Conservation (phyloP, 768 basidiomycete species). For the Arthromyces matolae region DNA sequence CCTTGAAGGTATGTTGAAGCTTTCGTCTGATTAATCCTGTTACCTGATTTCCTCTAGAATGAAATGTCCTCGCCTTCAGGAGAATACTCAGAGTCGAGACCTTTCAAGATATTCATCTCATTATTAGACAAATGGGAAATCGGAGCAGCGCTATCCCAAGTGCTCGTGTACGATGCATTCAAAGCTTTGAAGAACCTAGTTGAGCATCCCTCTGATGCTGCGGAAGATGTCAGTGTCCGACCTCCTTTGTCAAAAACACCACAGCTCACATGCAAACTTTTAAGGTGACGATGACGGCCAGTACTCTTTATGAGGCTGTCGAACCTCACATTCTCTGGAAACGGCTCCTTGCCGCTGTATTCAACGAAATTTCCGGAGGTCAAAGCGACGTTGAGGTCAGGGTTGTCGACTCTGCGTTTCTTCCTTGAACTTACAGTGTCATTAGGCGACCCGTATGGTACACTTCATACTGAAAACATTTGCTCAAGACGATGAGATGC, state of each 20-base stretch:
- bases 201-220: constrained; percentile 46
- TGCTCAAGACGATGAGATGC: constrained; percentile 86
- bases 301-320: constrained; percentile 86
- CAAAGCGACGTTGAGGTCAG: constrained; percentile 46
- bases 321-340: constrained; percentile 90
- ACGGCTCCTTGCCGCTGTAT: constrained; percentile 56
- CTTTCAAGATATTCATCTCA: constrained; percentile 95
- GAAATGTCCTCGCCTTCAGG: constrained; percentile 75
- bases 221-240: constrained; percentile 53
- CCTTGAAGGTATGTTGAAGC: constrained; percentile 52
- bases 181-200: constrained; percentile 60
- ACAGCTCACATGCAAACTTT: background rate
- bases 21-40: background rate
- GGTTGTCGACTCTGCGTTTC: background rate
- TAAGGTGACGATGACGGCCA: constrained; percentile 78
- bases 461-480: constrained; percentile 73
- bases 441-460: constrained; percentile 63
- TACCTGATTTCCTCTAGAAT: constrained; percentile 37
- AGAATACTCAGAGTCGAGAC: constrained; percentile 74
- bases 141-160: constrained; percentile 75
- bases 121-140: constrained; percentile 97
- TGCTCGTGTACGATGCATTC: constrained; percentile 76
- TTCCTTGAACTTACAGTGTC: constrained; percentile 1
- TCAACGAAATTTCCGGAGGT: constrained; percentile 49
- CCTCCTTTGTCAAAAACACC: background rate